A percentile compares a stretch with the other conserved stretches of the same genome.
These are phyloP conservation scores for Cucumis hystrix DNA, from an alignment of 306 rosid genomes.

Conservation along the genomic window DNA sequence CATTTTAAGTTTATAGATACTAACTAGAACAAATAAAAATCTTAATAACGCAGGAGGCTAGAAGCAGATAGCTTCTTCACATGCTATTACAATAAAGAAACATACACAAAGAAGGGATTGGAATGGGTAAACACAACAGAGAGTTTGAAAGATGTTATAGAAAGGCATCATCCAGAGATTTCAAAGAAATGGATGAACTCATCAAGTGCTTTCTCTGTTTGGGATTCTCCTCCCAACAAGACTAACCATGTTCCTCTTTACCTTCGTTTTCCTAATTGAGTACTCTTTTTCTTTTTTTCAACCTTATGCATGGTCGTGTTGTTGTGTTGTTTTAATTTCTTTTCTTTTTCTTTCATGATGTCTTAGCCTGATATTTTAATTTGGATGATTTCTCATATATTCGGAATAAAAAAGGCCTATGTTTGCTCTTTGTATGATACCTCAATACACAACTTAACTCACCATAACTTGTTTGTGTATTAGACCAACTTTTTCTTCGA, in stretches of 20 bases:
- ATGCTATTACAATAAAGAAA: slow-evolving; percentile 38
- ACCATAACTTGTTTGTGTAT: no score
- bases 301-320: not conserved
- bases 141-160: slow-evolving; percentile 50
- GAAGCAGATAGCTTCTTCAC: slow-evolving; percentile 76
- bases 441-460: no score
- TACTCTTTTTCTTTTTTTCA: not conserved
- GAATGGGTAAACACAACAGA: slow-evolving; percentile 61
- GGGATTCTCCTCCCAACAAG: slow-evolving; percentile 46
- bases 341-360: not conserved
- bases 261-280: not conserved
- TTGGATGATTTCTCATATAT: no score
- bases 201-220: slow-evolving; percentile 57
- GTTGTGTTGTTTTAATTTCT: slow-evolving; percentile 2
- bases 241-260: slow-evolving; percentile 29
- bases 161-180: slow-evolving; percentile 46
- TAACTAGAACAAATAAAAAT: not conserved
- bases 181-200: slow-evolving; percentile 45
- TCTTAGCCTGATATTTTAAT: not conserved
- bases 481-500: no score
- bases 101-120: slow-evolving; percentile 52
- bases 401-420: not conserved
- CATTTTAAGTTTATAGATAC: no score
- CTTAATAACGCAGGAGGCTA: slow-evolving; percentile 30
- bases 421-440: not conserved